These are phyloP conservation scores for Fusarium nelsonii DNA, from an alignment of 2,329 filamentous ascomycete genomes.

Conservation along the genomic window DNA sequence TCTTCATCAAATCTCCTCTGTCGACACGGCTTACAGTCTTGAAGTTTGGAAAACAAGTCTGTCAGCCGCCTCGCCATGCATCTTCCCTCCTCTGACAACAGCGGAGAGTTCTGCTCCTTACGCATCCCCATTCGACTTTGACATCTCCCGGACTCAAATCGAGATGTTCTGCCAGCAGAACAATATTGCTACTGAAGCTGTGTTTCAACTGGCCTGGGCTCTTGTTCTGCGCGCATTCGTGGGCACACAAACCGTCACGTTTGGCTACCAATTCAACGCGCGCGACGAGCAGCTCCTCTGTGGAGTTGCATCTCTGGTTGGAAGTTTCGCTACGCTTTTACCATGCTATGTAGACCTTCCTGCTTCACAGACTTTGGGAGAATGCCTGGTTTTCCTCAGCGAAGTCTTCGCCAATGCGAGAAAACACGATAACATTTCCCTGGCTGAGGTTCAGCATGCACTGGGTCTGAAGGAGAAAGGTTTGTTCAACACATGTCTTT, in stretches of 20 bases:
- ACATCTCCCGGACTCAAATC: constrained; percentile 56
- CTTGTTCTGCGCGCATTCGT: constrained; percentile 68
- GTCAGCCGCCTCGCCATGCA: constrained; percentile 55
- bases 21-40: constrained; percentile 53
- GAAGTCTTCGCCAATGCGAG: constrained; percentile 42
- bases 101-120: constrained; percentile 48
- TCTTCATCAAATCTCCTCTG: constrained; percentile 46
- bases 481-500: constrained; percentile 66
- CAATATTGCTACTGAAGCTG: constrained; percentile 60
- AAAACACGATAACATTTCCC: constrained; percentile 59
- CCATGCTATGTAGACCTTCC: constrained; percentile 53
- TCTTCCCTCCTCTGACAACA: constrained; percentile 58
- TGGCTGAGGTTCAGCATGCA: constrained; percentile 61
- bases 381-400: constrained; percentile 51
- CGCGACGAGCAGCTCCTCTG: constrained; percentile 59
- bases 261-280: constrained; percentile 64
- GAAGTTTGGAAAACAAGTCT: constrained; percentile 62
- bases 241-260: constrained; percentile 64
- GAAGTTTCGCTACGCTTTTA: constrained; percentile 59
- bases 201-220: constrained; percentile 71
- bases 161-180: constrained; percentile 58
- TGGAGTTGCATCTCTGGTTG: constrained; percentile 58
- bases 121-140: constrained; percentile 56
- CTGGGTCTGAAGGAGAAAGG: constrained; percentile 57
- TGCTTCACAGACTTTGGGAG: constrained; percentile 50